Evolutionary conservation across 2,329 filamentous ascomycete species (phyloP).

Genomic region (Bipolaris sorokiniana): DNA sequence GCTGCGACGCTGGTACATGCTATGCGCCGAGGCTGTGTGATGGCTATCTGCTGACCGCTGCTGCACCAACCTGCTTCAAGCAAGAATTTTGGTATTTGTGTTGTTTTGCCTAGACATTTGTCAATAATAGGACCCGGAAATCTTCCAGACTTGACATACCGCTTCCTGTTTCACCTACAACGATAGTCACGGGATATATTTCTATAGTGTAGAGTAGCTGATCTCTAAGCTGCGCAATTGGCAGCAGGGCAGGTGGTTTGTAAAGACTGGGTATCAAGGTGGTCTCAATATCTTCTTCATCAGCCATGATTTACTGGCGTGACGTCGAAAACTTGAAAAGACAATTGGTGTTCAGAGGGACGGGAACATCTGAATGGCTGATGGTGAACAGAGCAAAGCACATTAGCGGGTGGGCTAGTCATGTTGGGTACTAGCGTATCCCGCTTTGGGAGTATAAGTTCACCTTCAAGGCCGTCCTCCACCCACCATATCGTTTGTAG

Average conservation of each 20-base stretch:
- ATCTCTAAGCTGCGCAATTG: conserved; percentile 83
- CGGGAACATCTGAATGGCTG: background rate
- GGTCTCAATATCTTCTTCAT: conserved; percentile 51
- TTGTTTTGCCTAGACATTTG: conserved; percentile 73
- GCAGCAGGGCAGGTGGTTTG: conserved; percentile 81
- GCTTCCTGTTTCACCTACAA: conserved; percentile 92
- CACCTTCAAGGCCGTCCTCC: background rate
- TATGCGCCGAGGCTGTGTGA: conserved; percentile 68
- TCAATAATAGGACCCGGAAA: background rate
- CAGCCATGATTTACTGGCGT: conserved; percentile 30
- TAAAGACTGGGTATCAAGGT: conserved; percentile 79
- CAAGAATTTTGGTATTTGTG: conserved; percentile 91
- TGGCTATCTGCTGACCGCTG: conserved; percentile 79
- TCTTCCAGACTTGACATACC: conserved; percentile 12
- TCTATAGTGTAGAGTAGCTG: conserved; percentile 86
- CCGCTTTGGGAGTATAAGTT: background rate
- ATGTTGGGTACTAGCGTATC: background rate
- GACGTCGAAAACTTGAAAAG: background rate
- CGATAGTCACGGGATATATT: conserved; percentile 80
- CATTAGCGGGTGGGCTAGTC: background rate
- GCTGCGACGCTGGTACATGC: conserved; percentile 52
- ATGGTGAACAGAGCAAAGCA: background rate
- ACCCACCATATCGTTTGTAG: background rate
- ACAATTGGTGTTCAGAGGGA: background rate
- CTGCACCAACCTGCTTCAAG: conserved; percentile 87